Conservation (phyloP, 2,329 filamentous ascomycete species). For the Alternaria solani region DNA sequence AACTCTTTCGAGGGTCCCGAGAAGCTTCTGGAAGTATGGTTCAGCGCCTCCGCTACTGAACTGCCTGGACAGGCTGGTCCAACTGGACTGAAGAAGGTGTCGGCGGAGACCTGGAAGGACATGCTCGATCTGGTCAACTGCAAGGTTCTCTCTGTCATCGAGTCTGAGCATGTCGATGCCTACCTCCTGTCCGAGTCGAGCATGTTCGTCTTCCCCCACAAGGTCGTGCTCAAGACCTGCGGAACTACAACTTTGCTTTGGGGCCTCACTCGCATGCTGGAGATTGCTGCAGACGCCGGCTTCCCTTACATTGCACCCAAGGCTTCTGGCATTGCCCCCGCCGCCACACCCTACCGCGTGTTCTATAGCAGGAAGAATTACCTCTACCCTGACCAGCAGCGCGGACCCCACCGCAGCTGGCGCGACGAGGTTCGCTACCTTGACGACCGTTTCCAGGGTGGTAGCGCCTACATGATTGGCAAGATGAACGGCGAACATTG, state of each 20-base stretch:
- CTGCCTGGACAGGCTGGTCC: conserved; percentile 75
- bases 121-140: conserved; percentile 99
- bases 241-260: conserved; percentile 93
- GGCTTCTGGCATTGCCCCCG: conserved; percentile 72
- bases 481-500: conserved; percentile 99
- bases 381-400: conserved; percentile 92
- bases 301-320: conserved; percentile 81
- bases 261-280: conserved; percentile 87
- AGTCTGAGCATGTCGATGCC: conserved; percentile 92
- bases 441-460: conserved; percentile 88
- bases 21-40: conserved; percentile 99
- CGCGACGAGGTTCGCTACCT: conserved; percentile 92
- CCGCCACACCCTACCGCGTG: conserved; percentile 90
- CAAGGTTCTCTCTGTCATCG: conserved; percentile 93
- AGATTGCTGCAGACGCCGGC: conserved; percentile 91
- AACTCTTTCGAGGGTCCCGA: conserved; percentile 98
- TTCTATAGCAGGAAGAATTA: conserved; percentile 99
- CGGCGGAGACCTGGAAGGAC: conserved; percentile 85
- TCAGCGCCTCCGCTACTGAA: conserved; percentile 78
- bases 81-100: conserved; percentile 84
- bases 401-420: conserved; percentile 95
- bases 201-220: conserved; percentile 99
- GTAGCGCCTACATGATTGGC: conserved; percentile 98
- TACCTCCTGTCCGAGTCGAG: conserved; percentile 98
- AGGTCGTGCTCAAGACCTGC: conserved; percentile 97